Percentiles rank a stretch among this genome's conserved stretches.
Conservation (phyloP, 495 filamentous ascomycete genomes). For the Tuber calosporum region DNA sequence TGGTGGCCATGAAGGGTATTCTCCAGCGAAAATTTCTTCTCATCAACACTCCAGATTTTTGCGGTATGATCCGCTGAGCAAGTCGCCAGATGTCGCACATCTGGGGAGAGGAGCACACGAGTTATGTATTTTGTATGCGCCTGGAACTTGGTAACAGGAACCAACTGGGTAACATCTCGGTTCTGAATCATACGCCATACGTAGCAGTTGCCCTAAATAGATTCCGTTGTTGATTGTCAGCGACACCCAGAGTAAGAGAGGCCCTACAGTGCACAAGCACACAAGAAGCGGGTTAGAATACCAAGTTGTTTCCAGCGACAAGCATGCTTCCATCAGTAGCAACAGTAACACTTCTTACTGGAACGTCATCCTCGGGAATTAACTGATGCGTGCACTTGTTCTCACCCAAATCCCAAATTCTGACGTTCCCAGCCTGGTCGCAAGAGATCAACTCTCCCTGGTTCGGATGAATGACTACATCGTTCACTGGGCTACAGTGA, state of each 20-base stretch:
- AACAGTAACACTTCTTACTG: conserved; percentile 87
- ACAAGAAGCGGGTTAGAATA: conserved; percentile 44
- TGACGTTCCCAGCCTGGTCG: conserved; percentile 84
- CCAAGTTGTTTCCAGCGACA: conserved; percentile 90
- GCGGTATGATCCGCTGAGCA: conserved; percentile 97
- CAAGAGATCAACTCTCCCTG: conserved; percentile 96
- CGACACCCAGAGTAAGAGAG: conserved; percentile 10
- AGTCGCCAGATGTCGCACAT: conserved; percentile 93
- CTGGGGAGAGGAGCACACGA: conserved; percentile 87
- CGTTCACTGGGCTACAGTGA: conserved; percentile 81
- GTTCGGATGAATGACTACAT: conserved; percentile 96
- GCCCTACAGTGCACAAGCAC: conserved; percentile 2
- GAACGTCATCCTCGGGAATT: conserved; percentile 90
- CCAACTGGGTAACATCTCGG: conserved; percentile 74
- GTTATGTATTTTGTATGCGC: conserved; percentile 93
- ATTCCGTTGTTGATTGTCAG: conserved; percentile 10
- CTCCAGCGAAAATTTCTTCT: conserved; percentile 67
- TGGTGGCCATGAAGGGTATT: conserved; percentile 90
- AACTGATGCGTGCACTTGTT: conserved; percentile 95
- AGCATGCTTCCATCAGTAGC: conserved; percentile 89
- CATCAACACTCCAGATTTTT: conserved; percentile 89
- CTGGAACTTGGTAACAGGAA: conserved; percentile 85
- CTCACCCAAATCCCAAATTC: conserved; percentile 94
- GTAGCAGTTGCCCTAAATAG: conserved; percentile 78
- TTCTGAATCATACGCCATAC: conserved; percentile 87